A percentile compares a stretch with the other conserved stretches of the same genome.
These are phyloP conservation scores for Allium fistulosum DNA, from an alignment of 106 monocot genomes.

Conservation along the genomic window DNA sequence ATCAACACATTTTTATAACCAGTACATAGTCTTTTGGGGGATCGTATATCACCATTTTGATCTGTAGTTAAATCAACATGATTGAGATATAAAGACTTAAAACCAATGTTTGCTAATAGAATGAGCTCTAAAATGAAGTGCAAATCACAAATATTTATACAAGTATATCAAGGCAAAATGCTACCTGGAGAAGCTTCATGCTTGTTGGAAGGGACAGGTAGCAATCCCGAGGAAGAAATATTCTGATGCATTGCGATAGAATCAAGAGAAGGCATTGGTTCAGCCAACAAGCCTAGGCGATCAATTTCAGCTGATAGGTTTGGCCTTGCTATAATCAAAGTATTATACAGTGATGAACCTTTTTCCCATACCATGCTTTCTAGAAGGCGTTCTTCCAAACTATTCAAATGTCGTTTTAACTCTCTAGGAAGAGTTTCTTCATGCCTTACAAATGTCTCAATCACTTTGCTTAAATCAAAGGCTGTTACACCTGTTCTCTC, in stretches of 20 bases:
- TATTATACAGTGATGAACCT: slow-evolving; percentile 93
- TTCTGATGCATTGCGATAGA: slow-evolving; percentile 54
- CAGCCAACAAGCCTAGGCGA: slow-evolving; percentile 63
- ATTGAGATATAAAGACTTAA: not conserved
- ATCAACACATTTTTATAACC: slow-evolving; percentile 42
- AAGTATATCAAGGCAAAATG: not conserved
- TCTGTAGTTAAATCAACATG: slow-evolving; percentile 24
- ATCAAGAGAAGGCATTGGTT: slow-evolving; percentile 97
- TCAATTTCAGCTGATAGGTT: slow-evolving; percentile 59
- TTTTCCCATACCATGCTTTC: slow-evolving; percentile 92
- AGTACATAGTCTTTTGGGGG: slow-evolving; percentile 53
- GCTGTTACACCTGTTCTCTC: slow-evolving; percentile 89
- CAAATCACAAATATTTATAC: too few species aligned
- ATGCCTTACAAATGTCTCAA: slow-evolving; percentile 89
- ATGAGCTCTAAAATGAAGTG: too few species aligned
- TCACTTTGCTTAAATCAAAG: slow-evolving; percentile 96
- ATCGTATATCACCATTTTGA: slow-evolving; percentile 38
- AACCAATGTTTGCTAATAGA: too few species aligned
- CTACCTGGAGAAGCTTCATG: slow-evolving; percentile 46
- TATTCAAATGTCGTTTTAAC: slow-evolving; percentile 89
- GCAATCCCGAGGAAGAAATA: slow-evolving; percentile 24
- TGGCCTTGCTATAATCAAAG: slow-evolving; percentile 79
- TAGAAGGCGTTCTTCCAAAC: slow-evolving; percentile 79
- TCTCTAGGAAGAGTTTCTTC: slow-evolving; percentile 99
- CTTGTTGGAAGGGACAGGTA: slow-evolving; percentile 31